Base-by-base conservation (phyloP, 768 basidiomycete genomes). In the Tylopilus plumbeoviolaceoides region DNA sequence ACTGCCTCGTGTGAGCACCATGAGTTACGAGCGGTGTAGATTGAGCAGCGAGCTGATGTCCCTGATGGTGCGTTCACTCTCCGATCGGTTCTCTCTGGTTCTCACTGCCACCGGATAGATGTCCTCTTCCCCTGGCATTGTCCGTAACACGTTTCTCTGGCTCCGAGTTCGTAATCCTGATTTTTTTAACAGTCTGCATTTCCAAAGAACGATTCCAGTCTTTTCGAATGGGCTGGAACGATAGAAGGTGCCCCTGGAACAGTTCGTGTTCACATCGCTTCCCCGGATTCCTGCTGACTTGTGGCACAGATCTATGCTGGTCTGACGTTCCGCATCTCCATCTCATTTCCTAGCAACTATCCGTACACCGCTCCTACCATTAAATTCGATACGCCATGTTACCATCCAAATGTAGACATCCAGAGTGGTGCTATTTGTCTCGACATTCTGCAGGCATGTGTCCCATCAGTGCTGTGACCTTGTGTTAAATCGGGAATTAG, bases 201-300 rank as follows among this genome's bases (percentile, higher is more conserved):
- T 68, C 92, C 92, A 1, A 91, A 87, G 64, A 83, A 81, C 55
- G 91, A 95, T 53, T 81, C 85, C 11, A 92, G 91, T 69, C 74
- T 95, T 14, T 91, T 91, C 57, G 91, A 93, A 63, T 95, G 92
- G 92, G 78, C 82, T 5, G 92, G 91, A 7, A 91, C 90, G 40
- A 88, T 95, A 63, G 89, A 89, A 63, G 92, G 92, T 0, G 82
- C 89, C 1, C 59, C 80, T 36, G 88, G 80, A 59, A 93, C 91
- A 48, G 84, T 73, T 17, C 1, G 53, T 50, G 25, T 47, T 45
- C 44, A 30, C n/a, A 12, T 15, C 42, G 17, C 18, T 41, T 43
- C 17, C 35, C 39, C n/a, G 44, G 35, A 7, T 36, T 14, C 39
- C 27, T 42, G 41, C 50, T 55, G 45, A 59, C 46, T n/a, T 35